Evolutionary conservation across 805 yeast species (phyloP).

Genomic region (Pichia manshurica): DNA sequence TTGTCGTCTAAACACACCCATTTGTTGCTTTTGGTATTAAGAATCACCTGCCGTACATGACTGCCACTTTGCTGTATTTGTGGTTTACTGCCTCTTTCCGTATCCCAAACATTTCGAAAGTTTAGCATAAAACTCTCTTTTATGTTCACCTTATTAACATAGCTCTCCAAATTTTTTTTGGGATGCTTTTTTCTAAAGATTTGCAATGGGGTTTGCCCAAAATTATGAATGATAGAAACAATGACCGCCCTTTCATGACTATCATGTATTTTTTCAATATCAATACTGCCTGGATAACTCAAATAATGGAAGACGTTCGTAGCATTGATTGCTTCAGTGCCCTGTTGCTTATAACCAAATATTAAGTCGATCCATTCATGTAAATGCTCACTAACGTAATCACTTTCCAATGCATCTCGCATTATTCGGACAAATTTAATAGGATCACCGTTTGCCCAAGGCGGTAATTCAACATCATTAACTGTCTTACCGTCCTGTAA

Average conservation of each 20-base stretch:
- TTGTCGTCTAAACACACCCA: slow-evolving; percentile 44
- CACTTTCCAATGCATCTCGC: slow-evolving; percentile 78
- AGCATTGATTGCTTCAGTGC: slow-evolving; percentile 57
- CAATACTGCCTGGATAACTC: slow-evolving; percentile 79
- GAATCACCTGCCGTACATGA: slow-evolving; percentile 7
- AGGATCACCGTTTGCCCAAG: slow-evolving; percentile 81
- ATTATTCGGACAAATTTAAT: slow-evolving; percentile 66
- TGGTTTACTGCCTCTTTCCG: neutral
- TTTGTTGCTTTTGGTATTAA: slow-evolving; percentile 34
- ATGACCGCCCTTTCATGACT: slow-evolving; percentile 69
- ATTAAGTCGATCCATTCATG: slow-evolving; percentile 83
- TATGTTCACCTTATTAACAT: neutral
- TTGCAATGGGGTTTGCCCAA: slow-evolving; percentile 85
- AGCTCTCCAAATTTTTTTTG: slow-evolving; percentile 33
- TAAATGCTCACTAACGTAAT: slow-evolving; percentile 67
- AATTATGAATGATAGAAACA: slow-evolving; percentile 82
- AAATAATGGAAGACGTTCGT: slow-evolving; percentile 78
- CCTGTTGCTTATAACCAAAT: slow-evolving; percentile 77
- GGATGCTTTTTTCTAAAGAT: slow-evolving; percentile 69
- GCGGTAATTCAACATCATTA: slow-evolving; percentile 64
- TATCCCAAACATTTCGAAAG: neutral
- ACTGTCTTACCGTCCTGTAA: slow-evolving; percentile 55
- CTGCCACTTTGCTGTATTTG: neutral
- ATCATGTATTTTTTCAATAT: slow-evolving; percentile 67
- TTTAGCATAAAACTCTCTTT: slow-evolving; percentile 14